phyloP scores from a whole-genome alignment of 768 basidiomycete genomes.

The Leccinellum rugosiceps region DNA sequence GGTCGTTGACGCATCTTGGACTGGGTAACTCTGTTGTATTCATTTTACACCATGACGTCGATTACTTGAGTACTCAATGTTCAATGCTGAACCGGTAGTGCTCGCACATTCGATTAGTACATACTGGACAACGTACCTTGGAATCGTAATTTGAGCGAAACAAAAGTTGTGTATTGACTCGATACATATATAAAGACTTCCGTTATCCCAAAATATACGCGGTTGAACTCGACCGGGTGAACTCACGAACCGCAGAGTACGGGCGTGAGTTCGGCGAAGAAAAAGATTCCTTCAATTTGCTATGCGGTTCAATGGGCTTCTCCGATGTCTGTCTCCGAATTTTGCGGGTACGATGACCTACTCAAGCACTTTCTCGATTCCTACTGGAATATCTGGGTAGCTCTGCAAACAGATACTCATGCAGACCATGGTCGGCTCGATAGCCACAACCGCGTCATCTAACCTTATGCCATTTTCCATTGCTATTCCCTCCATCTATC shows the following conservation, averaged over 20 bases:
- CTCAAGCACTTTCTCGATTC: not conserved
- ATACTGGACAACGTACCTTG: not conserved
- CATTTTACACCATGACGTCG: not conserved
- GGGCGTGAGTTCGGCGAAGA: too few relatives aligned
- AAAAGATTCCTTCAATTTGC: too few relatives aligned
- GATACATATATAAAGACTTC: not conserved
- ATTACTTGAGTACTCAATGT: not conserved
- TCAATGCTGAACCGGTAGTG: not conserved
- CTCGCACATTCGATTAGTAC: not conserved
- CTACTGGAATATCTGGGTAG: not conserved
- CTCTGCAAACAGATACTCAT: not conserved
- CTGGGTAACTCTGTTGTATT: not conserved
- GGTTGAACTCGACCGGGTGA: too few relatives aligned
- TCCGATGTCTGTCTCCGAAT: too few relatives aligned
- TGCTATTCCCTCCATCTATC: slow-evolving; percentile 7
- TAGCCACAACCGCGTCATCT: not conserved
- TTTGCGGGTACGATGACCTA: not conserved
- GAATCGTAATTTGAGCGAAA: not conserved
- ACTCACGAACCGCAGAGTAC: too few relatives aligned
- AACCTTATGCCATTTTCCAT: not conserved
- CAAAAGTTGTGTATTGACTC: not conserved
- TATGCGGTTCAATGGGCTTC: too few relatives aligned
- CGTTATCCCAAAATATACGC: not conserved
- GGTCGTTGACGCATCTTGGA: not conserved
- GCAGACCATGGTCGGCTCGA: not conserved